A percentile compares a stretch with the other conserved stretches of the same genome.
Conservation (phyloP, 2,329 filamentous ascomycete genomes). For the Trichoderma atrobrunneum region DNA sequence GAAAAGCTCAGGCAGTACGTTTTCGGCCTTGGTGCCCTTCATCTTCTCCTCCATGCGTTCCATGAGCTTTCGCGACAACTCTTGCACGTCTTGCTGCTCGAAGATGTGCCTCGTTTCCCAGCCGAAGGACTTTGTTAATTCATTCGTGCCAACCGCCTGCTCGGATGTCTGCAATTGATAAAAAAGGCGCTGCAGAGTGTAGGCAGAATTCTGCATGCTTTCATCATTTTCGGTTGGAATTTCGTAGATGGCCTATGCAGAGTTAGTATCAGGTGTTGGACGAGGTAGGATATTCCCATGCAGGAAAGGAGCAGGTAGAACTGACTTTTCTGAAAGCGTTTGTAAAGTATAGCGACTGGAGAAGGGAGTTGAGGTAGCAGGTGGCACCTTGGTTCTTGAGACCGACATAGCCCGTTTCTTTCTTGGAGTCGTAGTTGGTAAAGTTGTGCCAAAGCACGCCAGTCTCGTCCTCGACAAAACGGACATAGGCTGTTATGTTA, state of each 20-base stretch:
- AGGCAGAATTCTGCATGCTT: conserved; percentile 81
- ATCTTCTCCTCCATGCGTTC: conserved; percentile 95
- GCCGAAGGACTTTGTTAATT: conserved; percentile 93
- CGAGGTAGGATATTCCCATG: not conserved
- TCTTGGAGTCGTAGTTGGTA: conserved; percentile 96
- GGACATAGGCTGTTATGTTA: conserved; percentile 79
- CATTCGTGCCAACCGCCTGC: conserved; percentile 80
- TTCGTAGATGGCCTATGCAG: conserved; percentile 79
- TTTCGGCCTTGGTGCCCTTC: conserved; percentile 93
- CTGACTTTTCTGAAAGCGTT: conserved; percentile 88
- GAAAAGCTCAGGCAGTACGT: conserved; percentile 84
- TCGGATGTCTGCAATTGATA: conserved; percentile 89
- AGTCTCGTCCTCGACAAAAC: conserved; percentile 81
- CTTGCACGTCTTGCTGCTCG: conserved; percentile 97
- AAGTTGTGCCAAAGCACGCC: conserved; percentile 91
- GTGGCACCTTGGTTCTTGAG: conserved; percentile 95
- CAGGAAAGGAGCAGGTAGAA: not conserved
- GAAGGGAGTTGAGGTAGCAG: conserved; percentile 80
- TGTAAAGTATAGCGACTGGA: conserved; percentile 82
- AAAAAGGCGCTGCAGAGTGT: conserved; percentile 89
- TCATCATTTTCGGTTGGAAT: conserved; percentile 89
- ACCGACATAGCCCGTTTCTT: conserved; percentile 95
- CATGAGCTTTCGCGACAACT: conserved; percentile 94
- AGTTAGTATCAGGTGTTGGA: conserved; percentile 19
- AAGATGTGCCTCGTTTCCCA: conserved; percentile 99